A percentile compares a stretch with the other conserved stretches of the same genome.
phyloP scores from a whole-genome alignment of 179 eudicot genomes.

The Beta corolliflora region DNA sequence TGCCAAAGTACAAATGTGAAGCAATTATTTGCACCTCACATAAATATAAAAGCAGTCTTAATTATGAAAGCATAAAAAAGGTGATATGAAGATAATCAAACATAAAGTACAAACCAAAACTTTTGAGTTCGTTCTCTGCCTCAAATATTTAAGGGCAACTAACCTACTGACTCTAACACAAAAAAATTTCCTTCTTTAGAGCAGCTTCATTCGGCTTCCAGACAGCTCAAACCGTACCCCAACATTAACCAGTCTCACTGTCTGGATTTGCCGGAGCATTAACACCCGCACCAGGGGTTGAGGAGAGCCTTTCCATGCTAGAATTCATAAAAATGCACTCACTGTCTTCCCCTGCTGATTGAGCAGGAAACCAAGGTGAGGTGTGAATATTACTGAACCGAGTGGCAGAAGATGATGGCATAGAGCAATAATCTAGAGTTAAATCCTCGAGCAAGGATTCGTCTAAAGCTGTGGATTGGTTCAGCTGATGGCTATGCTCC shows the following conservation, averaged over 20 bases:
- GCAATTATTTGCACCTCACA: too few species aligned
- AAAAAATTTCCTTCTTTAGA: constrained; percentile 1
- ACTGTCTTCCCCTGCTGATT: background rate
- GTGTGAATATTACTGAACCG: background rate
- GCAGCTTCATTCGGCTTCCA: background rate
- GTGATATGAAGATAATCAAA: too few species aligned
- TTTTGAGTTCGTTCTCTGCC: background rate
- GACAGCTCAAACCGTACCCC: background rate
- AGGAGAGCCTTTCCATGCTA: background rate
- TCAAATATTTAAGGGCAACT: background rate
- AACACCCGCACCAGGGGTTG: background rate
- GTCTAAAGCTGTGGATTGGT: background rate
- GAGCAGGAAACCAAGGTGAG: constrained; percentile 1
- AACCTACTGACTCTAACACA: background rate
- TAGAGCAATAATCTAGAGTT: background rate
- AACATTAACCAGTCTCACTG: background rate
- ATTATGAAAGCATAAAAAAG: too few species aligned
- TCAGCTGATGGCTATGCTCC: background rate
- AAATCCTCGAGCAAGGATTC: background rate
- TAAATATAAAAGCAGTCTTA: too few species aligned
- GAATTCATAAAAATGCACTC: background rate
- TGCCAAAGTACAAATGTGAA: too few species aligned
- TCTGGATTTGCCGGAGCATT: background rate
- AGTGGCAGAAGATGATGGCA: background rate
- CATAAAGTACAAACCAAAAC: too few species aligned